A percentile compares a stretch with the other conserved stretches of the same genome.
Conservation (phyloP, 2,329 filamentous ascomycete species). For the Colletotrichum orchidophilum region DNA sequence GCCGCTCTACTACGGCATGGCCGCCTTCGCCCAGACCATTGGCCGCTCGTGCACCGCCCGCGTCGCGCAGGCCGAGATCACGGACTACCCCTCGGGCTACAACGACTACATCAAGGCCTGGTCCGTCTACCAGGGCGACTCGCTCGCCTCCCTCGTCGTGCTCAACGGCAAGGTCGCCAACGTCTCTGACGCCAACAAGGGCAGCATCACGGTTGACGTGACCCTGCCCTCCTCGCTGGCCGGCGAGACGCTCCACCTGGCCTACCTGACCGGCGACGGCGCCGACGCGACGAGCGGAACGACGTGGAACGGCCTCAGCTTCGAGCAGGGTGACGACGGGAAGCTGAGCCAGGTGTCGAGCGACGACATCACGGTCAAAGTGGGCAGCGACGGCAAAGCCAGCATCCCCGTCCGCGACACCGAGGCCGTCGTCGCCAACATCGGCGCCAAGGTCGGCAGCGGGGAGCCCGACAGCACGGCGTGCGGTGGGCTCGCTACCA, state of each 20-base stretch:
- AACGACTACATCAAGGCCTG: conserved; percentile 26
- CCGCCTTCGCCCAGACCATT: conserved; percentile 26
- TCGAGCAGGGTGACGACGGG: conserved; percentile 25
- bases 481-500: conserved; percentile 12
- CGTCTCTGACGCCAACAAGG: conserved; percentile 21
- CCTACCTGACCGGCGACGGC: conserved; percentile 26
- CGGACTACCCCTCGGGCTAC: conserved; percentile 13
- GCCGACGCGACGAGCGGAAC: conserved; percentile 25
- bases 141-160: conserved; percentile 22
- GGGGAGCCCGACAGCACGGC: conserved; percentile 20
- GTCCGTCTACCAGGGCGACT: conserved; percentile 21
- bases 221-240: conserved; percentile 20
- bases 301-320: conserved; percentile 29
- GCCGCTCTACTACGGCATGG: conserved; percentile 28
- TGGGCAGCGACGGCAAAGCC: conserved; percentile 13
- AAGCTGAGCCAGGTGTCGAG: conserved; percentile 1
- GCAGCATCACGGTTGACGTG: conserved; percentile 12
- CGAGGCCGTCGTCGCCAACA: conserved; percentile 22
- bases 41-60: conserved; percentile 28
- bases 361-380: conserved; percentile 18
- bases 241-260: conserved; percentile 20
- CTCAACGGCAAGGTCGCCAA: conserved; percentile 30
- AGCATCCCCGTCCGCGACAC: conserved; percentile 24
- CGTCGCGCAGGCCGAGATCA: conserved; percentile 14
- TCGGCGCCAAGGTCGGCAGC: conserved; percentile 17